phyloP scores from a whole-genome alignment of 257 asterid species.

The Solanum ossicruentum region DNA sequence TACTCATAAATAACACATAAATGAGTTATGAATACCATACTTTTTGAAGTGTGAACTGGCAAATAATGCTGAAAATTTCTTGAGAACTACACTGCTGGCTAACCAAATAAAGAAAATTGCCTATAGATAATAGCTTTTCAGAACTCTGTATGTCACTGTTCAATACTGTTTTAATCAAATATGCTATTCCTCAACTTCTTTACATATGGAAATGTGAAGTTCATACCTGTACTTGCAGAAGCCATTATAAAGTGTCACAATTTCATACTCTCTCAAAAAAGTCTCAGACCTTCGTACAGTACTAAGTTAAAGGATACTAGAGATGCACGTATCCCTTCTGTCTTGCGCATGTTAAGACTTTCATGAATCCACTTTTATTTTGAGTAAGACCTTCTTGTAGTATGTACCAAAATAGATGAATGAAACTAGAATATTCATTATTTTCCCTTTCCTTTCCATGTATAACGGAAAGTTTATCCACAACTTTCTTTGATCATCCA shows the following conservation, averaged over 20 bases:
- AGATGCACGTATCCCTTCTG: not conserved
- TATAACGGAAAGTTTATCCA: not conserved
- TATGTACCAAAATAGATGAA: not conserved
- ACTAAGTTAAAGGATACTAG: not conserved
- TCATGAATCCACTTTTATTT: not conserved
- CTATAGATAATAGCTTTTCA: not conserved
- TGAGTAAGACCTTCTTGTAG: not conserved
- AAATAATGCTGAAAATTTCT: not conserved
- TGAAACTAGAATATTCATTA: not conserved
- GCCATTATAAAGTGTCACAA: not conserved
- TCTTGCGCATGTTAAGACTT: not conserved
- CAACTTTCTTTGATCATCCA: not conserved
- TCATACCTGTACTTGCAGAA: not conserved
- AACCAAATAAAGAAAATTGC: not conserved
- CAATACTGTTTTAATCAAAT: not conserved
- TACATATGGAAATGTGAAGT: not conserved
- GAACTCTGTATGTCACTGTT: not conserved
- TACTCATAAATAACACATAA: not conserved
- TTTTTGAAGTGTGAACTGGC: not conserved
- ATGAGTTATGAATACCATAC: not conserved
- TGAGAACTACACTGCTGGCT: not conserved
- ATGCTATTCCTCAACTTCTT: not conserved
- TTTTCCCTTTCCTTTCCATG: not conserved
- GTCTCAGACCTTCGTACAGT: not conserved
- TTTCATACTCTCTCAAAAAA: not conserved